Conservation (phyloP, 441 rosid genomes). For the Adansonia grandidieri region DNA sequence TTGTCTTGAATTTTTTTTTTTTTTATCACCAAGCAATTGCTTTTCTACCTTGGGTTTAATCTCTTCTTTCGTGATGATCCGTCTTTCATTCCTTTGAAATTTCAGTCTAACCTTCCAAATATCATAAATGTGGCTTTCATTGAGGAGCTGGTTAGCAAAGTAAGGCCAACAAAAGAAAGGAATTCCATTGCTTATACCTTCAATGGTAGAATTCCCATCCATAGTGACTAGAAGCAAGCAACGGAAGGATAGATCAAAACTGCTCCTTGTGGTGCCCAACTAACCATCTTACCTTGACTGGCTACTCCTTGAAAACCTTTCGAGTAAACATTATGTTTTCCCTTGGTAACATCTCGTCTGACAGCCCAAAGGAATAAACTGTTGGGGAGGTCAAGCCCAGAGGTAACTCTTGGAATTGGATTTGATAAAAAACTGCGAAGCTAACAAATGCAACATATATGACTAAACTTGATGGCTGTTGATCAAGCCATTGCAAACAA, state of each 20-base stretch:
- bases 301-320: not conserved
- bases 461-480: not conserved
- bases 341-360: not conserved
- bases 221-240: constrained; percentile 25
- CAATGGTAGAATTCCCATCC: constrained; percentile 3
- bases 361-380: not conserved
- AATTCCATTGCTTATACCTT: constrained; percentile 22
- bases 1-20: constrained; percentile 9
- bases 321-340: not conserved
- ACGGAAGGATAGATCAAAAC: not conserved
- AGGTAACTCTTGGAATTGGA: not conserved
- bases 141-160: constrained; percentile 46
- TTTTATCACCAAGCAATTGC: constrained; percentile 19
- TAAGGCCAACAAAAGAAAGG: constrained; percentile 38
- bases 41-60: constrained; percentile 30
- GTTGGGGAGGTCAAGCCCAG: not conserved
- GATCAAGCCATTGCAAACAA: constrained; percentile 4
- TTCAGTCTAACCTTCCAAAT: constrained; percentile 15
- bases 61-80: constrained; percentile 19
- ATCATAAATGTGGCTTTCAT: constrained; percentile 18
- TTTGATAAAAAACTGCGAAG: not conserved
- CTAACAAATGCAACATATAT: not conserved
- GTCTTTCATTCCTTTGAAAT: not conserved
- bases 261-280: constrained; percentile 3
- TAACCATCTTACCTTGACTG: not conserved